Conservation (phyloP, 371 early-diverging fungal genomes). For the Apophysomyces ossiformis region DNA sequence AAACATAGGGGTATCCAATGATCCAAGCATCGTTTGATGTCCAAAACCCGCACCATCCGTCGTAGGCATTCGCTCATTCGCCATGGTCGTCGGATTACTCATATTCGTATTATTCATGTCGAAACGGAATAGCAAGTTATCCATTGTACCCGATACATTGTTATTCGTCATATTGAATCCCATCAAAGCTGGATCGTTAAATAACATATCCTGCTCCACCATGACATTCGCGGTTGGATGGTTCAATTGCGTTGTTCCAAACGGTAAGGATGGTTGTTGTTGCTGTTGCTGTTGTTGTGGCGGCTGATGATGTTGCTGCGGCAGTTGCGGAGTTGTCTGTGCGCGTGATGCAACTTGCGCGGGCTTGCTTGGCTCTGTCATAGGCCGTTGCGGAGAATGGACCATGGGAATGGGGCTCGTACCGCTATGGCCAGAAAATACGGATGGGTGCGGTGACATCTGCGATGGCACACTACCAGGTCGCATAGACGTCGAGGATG, state of each 20-base stretch:
- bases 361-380: slow-evolving; percentile 14
- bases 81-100: neutral
- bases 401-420: slow-evolving; percentile 19
- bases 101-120: slow-evolving; percentile 18
- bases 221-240: slow-evolving; percentile 24
- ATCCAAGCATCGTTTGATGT: slow-evolving; percentile 9
- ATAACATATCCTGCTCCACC: slow-evolving; percentile 31
- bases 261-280: slow-evolving; percentile 17
- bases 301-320: neutral
- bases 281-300: slow-evolving; percentile 19
- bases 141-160: slow-evolving; percentile 22
- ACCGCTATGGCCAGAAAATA: neutral
- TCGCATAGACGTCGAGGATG: slow-evolving; percentile 10
- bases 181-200: slow-evolving; percentile 28
- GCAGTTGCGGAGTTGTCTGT: neutral
- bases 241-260: slow-evolving; percentile 8
- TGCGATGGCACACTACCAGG: slow-evolving; percentile 21
- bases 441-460: slow-evolving; percentile 26
- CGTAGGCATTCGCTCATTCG: neutral
- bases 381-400: slow-evolving; percentile 12
- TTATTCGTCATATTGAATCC: slow-evolving; percentile 14
- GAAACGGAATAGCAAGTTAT: slow-evolving; percentile 33
- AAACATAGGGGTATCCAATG: slow-evolving; percentile 12
- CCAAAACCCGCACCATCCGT: neutral
- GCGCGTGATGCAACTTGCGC: slow-evolving; percentile 22